Evolutionary conservation across 2,329 filamentous ascomycete species (phyloP).

Genomic region (Orbilia blumenaviensis): DNA sequence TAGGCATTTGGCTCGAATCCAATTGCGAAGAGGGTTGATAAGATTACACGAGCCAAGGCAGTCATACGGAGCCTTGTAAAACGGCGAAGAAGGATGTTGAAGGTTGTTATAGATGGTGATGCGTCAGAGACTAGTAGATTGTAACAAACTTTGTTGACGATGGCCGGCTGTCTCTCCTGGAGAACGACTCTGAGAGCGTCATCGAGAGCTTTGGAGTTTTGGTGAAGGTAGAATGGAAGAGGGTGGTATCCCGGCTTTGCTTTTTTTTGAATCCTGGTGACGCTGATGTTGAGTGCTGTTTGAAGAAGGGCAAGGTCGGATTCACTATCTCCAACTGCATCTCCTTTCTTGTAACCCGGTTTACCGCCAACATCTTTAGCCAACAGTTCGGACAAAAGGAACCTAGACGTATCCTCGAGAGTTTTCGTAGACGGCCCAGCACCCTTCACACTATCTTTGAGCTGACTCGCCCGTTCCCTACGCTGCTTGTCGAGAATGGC

Average conservation of each 20-base stretch:
- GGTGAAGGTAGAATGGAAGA: slow-evolving; percentile 43
- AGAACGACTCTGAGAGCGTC: slow-evolving; percentile 21
- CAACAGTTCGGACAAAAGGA: slow-evolving; percentile 31
- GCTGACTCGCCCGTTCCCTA: slow-evolving; percentile 31
- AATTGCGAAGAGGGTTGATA: slow-evolving; percentile 39
- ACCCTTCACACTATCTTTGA: neutral
- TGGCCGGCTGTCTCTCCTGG: neutral
- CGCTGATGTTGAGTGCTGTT: slow-evolving; percentile 21
- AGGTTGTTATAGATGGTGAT: slow-evolving; percentile 37
- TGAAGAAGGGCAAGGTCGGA: slow-evolving; percentile 36
- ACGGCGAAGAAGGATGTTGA: slow-evolving; percentile 45
- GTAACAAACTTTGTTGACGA: slow-evolving; percentile 51
- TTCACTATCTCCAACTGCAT: neutral
- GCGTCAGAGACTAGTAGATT: slow-evolving; percentile 47
- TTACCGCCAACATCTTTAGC: neutral
- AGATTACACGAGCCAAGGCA: slow-evolving; percentile 27
- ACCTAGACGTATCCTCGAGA: slow-evolving; percentile 42
- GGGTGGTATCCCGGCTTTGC: slow-evolving; percentile 36
- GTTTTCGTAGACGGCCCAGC: slow-evolving; percentile 17
- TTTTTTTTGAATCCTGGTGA: slow-evolving; percentile 16
- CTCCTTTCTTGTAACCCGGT: slow-evolving; percentile 27
- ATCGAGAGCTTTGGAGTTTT: slow-evolving; percentile 41
- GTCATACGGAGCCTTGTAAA: slow-evolving; percentile 49
- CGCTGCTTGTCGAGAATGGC: slow-evolving; percentile 37
- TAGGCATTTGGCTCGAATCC: slow-evolving; percentile 41